Base-by-base conservation (phyloP, 495 filamentous ascomycete genomes). In the Talaromyces proteolyticus region DNA sequence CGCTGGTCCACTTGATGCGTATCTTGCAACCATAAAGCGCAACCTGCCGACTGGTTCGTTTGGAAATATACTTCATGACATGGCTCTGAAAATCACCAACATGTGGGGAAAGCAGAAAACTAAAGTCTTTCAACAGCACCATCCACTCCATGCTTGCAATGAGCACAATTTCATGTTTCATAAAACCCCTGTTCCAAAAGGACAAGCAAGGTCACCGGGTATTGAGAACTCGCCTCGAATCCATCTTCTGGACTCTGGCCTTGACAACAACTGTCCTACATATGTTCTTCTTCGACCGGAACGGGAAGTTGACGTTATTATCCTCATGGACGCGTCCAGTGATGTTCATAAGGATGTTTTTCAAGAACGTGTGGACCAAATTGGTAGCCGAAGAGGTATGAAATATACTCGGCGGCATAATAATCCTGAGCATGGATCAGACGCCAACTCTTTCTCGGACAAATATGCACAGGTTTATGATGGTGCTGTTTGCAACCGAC, bases 101-200 rank as follows among this genome's bases (percentile, higher is more conserved):
- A 49, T 49, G 47, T 49, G 47, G 47, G 47, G 47, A n/a, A 49
- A 49, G 40, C 47, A 49, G 47, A 49, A 41, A 17, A 49, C 47
- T 4, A 49, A 49, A 22, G 47, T 49, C 21, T 49, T 49, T 19
- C 47, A 49, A 18, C 47, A 49, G 11, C 47, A 49, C 25, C 47
- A 49, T 26, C 47, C 47, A 18, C n/a, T 49, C n/a, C 47, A 49
- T 49, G 47, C 47, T n/a, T 49, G 47, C 21, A 49, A 49, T 49
- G 47, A 49, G 34, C 47, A 49, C 26, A 49, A 49, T 14, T 49
- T 21, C 36, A 49, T 40, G 47, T 49, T 49, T 41, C 47, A 49
- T 24, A 49, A 39, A 36, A 49, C 29, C 22, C 29, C 19, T 2
- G 47, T 49, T n/a, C 3, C 14, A 7, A 49, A 49, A 25, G 21